Evolutionary conservation across 805 yeast genomes (phyloP).

Genomic region (Lipomyces kockii): DNA sequence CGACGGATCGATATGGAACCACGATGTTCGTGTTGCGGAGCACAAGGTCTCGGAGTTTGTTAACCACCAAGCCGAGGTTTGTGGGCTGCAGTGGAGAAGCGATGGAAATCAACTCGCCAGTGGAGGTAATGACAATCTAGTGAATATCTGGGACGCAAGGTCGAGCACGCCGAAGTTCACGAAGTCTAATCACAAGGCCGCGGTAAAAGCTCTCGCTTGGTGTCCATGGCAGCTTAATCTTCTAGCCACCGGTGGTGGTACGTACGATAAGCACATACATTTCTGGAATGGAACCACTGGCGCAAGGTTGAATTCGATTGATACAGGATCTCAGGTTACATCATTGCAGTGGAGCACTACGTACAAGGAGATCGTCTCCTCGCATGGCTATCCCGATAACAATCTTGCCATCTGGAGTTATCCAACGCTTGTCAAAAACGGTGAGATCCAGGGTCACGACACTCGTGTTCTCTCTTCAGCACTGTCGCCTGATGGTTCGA

Average conservation of each 20-base stretch:
- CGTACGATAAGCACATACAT: slow-evolving; percentile 83
- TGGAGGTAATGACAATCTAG: slow-evolving; percentile 94
- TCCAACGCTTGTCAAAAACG: slow-evolving; percentile 84
- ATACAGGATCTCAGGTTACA: slow-evolving; percentile 93
- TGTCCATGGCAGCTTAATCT: slow-evolving; percentile 83
- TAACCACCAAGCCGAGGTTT: slow-evolving; percentile 84
- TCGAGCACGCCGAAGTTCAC: slow-evolving; percentile 68
- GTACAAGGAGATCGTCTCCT: slow-evolving; percentile 77
- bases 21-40: slow-evolving; percentile 84
- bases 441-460: slow-evolving; percentile 91
- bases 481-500: slow-evolving; percentile 86
- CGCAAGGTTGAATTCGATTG: slow-evolving; percentile 79
- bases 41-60: slow-evolving; percentile 68
- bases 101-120: slow-evolving; percentile 88
- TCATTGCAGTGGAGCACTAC: slow-evolving; percentile 82
- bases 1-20: slow-evolving; percentile 80
- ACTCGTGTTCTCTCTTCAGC: slow-evolving; percentile 82
- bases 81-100: slow-evolving; percentile 83
- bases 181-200: slow-evolving; percentile 84
- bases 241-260: slow-evolving; percentile 97
- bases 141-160: slow-evolving; percentile 91
- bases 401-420: slow-evolving; percentile 81
- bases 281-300: slow-evolving; percentile 97
- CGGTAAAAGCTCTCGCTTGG: slow-evolving; percentile 95
- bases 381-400: slow-evolving; percentile 92